phyloP scores from a whole-genome alignment of 169 alveolate species.

The Plasmodium vinckei region DNA sequence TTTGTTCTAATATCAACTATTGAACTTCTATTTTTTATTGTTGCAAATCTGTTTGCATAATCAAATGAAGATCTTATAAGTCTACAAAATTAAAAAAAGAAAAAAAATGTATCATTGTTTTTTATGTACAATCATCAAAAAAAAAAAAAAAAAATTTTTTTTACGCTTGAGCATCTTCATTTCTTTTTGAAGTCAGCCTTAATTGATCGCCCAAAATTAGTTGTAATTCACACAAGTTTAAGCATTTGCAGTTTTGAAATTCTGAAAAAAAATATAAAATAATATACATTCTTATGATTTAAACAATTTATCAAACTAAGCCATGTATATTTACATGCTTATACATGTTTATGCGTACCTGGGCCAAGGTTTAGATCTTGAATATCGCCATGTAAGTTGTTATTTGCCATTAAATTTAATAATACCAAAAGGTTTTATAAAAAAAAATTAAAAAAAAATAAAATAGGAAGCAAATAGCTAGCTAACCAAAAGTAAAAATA shows the following conservation, averaged over 20 bases:
- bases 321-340: background rate
- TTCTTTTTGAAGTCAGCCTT: conserved; percentile 82
- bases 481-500: no score
- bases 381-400: conserved; percentile 41
- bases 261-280: conserved; percentile 25
- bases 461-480: background rate
- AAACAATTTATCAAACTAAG: background rate
- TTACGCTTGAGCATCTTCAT: conserved; percentile 85
- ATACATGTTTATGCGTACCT: conserved; percentile 7
- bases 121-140: background rate
- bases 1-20: conserved; percentile 87
- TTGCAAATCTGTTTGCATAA: conserved; percentile 81
- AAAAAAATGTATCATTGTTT: background rate
- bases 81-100: conserved; percentile 18
- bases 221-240: conserved; percentile 85
- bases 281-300: background rate
- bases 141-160: background rate
- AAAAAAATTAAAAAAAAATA: background rate
- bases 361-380: conserved; percentile 66
- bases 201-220: conserved; percentile 86
- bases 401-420: conserved; percentile 23
- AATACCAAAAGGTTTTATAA: background rate
- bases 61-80: conserved; percentile 84
- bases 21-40: conserved; percentile 82
- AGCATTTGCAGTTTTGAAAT: conserved; percentile 82